Base-by-base conservation (phyloP, 257 asterid species). In the Osmanthus fragrans region DNA sequence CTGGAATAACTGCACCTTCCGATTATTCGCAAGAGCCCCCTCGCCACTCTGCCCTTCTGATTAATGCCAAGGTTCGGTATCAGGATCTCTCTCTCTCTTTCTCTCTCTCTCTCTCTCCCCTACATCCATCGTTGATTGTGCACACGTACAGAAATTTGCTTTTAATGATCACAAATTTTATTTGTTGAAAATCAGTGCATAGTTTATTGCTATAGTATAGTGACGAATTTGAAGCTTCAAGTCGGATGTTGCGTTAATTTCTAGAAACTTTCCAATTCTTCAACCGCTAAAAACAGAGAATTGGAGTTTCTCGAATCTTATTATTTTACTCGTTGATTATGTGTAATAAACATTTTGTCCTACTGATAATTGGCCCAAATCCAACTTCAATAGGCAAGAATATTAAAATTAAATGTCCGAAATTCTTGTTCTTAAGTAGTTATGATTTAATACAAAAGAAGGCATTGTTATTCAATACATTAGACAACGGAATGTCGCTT, bases 1-100 rank as follows among this genome's bases (percentile, higher is more conserved):
- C 98, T 4, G 99, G 99, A 72, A 64, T 91, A 27, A 81, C 49
- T 25, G 98, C 86, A 42, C 99, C 98, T 30, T 91, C 96, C 32
- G 96, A 95, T 89, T 95, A 95, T 70, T 79, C 84, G 32, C 87
- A 85, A 71, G 98, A 95, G 71, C 99, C 99, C 69, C 81, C 85
- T 68, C 99, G 98, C 42, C 96, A 95, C 74, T 94, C 94, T 80
- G 77, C 79, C 51, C 98, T 95, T 76, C 78, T 76, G 3, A 78
- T 95, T 77, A 95, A 95, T 85, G 37, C 97, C 83, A 91, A 90
- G 99, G 99, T 88, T 76, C 18, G 34, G 36, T 3, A 63, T 3
- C 29, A 7, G 16, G 21, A 5, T 27, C 42, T 73, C 45, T 30
- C 63, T 45, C 21, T 27, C 9, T 68, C 7, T 11, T 2, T 51